Evolutionary conservation across 1,284 basidiomycete species (phyloP).

Genomic region (Cryptococcus sp.): DNA sequence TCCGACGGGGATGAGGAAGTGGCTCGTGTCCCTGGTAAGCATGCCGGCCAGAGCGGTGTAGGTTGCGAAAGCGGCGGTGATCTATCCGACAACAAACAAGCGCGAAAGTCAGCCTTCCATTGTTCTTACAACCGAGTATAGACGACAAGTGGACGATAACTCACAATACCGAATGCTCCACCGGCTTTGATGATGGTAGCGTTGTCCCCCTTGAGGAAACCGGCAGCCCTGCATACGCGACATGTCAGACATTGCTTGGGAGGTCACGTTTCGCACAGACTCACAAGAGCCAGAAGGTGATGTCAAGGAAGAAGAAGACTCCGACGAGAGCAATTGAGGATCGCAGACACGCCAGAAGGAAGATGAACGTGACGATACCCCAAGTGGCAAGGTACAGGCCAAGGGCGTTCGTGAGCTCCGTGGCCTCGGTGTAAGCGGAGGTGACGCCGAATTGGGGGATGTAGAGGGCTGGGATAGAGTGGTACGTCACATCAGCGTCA

Average conservation of each 20-base stretch:
- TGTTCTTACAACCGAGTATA: background rate
- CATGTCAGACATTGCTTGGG: background rate
- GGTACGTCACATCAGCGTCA: background rate
- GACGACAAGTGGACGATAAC: slow-evolving; percentile 5
- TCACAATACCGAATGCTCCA: slow-evolving; percentile 65
- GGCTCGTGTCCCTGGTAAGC: slow-evolving; percentile 53
- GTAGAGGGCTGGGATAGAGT: slow-evolving; percentile 32
- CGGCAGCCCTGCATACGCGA: slow-evolving; percentile 31
- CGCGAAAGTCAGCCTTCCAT: background rate
- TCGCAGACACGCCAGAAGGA: slow-evolving; percentile 62
- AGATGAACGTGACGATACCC: slow-evolving; percentile 43
- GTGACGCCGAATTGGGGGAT: slow-evolving; percentile 58
- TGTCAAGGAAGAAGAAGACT: slow-evolving; percentile 71
- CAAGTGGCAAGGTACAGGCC: slow-evolving; percentile 55
- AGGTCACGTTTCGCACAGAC: slow-evolving; percentile 12
- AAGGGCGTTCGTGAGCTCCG: slow-evolving; percentile 57
- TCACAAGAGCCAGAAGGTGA: slow-evolving; percentile 57
- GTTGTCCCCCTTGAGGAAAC: slow-evolving; percentile 40
- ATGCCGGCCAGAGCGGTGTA: slow-evolving; percentile 58
- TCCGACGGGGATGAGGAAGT: slow-evolving; percentile 57
- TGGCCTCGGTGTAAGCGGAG: slow-evolving; percentile 42
- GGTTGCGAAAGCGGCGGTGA: slow-evolving; percentile 42
- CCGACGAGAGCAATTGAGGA: slow-evolving; percentile 66
- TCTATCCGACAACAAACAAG: slow-evolving; percentile 19
- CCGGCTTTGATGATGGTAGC: slow-evolving; percentile 61